These are phyloP conservation scores for Pseudopyrenochaeta lycopersici DNA, from an alignment of 2,329 filamentous ascomycete genomes.

Conservation along the genomic window DNA sequence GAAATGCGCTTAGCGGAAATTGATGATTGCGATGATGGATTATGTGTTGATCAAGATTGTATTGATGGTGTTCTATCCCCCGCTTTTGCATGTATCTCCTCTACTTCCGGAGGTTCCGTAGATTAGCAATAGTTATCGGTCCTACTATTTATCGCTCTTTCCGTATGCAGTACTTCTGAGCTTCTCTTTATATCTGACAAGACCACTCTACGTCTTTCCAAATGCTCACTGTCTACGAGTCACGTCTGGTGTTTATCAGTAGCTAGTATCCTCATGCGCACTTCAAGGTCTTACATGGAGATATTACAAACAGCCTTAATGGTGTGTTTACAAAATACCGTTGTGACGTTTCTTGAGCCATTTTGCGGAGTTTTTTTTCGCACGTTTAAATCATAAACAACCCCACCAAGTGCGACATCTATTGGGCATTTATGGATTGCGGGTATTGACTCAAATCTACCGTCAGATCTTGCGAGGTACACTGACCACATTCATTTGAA, in stretches of 20 bases:
- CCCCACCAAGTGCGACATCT: background rate
- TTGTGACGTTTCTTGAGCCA: background rate
- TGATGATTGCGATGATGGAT: background rate
- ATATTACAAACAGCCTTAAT: no score
- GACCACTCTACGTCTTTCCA: constrained; percentile 16
- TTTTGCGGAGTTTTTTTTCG: background rate
- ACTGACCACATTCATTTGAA: background rate
- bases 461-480: background rate
- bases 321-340: no score
- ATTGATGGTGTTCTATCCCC: background rate
- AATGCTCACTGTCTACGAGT: constrained; percentile 19
- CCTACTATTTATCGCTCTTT: no score
- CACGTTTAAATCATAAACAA: background rate
- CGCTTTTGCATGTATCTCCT: background rate
- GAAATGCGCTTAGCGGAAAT: background rate
- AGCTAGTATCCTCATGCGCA: background rate
- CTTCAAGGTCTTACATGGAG: no score
- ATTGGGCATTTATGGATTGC: background rate
- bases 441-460: background rate
- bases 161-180: no score
- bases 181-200: no score
- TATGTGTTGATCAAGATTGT: background rate
- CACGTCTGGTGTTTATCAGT: constrained; percentile 16
- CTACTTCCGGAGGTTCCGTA: background rate
- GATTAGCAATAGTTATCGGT: background rate